Evolutionary conservation across 2,329 filamentous ascomycete genomes (phyloP), one percentile per base, ranked within the genome.

Genomic region (Colletotrichum horii): DNA sequence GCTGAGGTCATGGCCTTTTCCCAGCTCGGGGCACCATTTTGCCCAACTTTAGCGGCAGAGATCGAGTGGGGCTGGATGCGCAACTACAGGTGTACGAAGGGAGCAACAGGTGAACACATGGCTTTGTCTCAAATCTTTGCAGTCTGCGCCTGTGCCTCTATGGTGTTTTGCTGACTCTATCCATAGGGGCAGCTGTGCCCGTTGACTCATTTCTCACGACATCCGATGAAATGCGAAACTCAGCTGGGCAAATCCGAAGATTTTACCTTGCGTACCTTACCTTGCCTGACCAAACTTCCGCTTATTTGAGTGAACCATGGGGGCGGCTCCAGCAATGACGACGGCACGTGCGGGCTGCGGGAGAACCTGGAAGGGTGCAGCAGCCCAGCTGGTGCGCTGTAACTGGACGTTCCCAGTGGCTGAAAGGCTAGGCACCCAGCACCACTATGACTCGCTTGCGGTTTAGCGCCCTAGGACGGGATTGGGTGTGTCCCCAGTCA

Each of bases 401-500:
- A 52, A 52, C 43, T 52, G n/a, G 43, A 52, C 43, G 43, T 52
- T 11, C 43, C 14, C 32, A 28, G 38, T 56, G 32, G 38, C 43
- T 70, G 26, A n/a, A 62, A 56, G 69, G 61, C 68, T 26, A 72
- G 69, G 69, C 55, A 72, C 62, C 38, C 52, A 56, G 61, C 15
- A 34, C 32, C 58, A 48, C 34, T 71, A 72, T 75, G 72, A 67
- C 72, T 75, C 72, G 72, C 72, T 75, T 75, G 72, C 69, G 69
- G 72, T 66, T 61, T 75, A 75, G 72, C 72, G 72, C 72, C 72
- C 72, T 75, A 75, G 62, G 55, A 70, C 68, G 52, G 55, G 71
- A 48, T 74, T 71, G 60, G 67, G 48, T 32, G 66, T 66, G 26
- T 60, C 64, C 68, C 72, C 72, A 71, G 67, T 30, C 61, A 71